phyloP scores from a whole-genome alignment of 1,284 basidiomycete genomes.

The Apiotrichum brassicae region DNA sequence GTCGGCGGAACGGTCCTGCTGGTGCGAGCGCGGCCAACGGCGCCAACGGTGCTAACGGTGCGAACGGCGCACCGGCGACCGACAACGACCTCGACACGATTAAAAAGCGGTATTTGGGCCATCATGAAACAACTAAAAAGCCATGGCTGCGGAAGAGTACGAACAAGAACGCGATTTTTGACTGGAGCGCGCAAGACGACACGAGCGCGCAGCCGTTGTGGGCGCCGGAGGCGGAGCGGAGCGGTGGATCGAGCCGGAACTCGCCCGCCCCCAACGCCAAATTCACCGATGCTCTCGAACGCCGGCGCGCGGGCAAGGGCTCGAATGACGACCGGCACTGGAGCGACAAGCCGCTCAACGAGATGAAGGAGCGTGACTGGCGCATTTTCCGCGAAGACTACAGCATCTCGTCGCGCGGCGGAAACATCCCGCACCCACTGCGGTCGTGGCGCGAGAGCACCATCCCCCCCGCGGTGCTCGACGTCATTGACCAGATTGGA shows the following conservation, averaged over 20 bases:
- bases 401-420: slow-evolving; percentile 85
- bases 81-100: slow-evolving; percentile 68
- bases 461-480: slow-evolving; percentile 72
- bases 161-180: slow-evolving; percentile 95
- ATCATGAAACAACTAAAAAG: slow-evolving; percentile 67
- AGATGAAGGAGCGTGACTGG: slow-evolving; percentile 99
- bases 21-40: slow-evolving; percentile 2
- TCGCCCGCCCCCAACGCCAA: slow-evolving; percentile 15
- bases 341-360: slow-evolving; percentile 85
- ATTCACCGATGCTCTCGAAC: slow-evolving; percentile 63
- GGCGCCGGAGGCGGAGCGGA: neutral
- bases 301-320: slow-evolving; percentile 70
- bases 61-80: slow-evolving; percentile 23
- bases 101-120: slow-evolving; percentile 78
- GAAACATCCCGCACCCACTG: slow-evolving; percentile 84
- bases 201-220: slow-evolving; percentile 55
- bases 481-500: slow-evolving; percentile 80
- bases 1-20: neutral
- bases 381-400: slow-evolving; percentile 98
- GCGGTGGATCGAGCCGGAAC: neutral
- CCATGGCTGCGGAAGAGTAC: slow-evolving; percentile 80
- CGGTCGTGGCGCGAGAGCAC: slow-evolving; percentile 84
- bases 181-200: slow-evolving; percentile 93
- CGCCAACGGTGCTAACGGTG: slow-evolving; percentile 7
- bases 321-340: slow-evolving; percentile 90